Conservation (phyloP, 257 asterid species). For the Lithospermum erythrorhizon region DNA sequence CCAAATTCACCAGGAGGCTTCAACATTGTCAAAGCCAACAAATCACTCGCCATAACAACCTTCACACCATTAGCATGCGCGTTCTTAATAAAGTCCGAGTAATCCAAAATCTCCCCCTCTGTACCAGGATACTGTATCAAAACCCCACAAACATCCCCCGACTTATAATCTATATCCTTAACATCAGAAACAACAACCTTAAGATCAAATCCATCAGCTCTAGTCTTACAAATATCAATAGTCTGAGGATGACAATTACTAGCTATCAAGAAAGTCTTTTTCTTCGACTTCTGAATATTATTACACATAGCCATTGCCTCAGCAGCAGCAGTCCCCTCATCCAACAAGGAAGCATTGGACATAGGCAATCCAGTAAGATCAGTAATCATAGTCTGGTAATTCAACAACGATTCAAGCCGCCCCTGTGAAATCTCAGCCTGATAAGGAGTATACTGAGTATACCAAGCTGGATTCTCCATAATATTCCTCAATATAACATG, state of each 20-base stretch:
- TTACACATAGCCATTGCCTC: conserved; percentile 99
- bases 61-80: conserved; percentile 95
- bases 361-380: conserved; percentile 93
- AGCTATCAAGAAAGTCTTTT: conserved; percentile 79
- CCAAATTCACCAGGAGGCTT: conserved; percentile 96
- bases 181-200: conserved; percentile 65
- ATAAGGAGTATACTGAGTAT: conserved; percentile 95
- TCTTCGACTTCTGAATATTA: conserved; percentile 74
- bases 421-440: conserved; percentile 99
- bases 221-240: conserved; percentile 72
- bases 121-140: conserved; percentile 96
- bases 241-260: conserved; percentile 97
- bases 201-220: conserved; percentile 84
- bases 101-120: conserved; percentile 86
- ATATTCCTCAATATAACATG: conserved; percentile 86
- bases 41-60: conserved; percentile 95
- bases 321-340: conserved; percentile 95
- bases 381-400: conserved; percentile 79
- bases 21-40: conserved; percentile 84
- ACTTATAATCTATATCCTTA: conserved; percentile 59
- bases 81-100: conserved; percentile 73
- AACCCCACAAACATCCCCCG: conserved; percentile 94
- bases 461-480: conserved; percentile 97
- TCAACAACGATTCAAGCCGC: conserved; percentile 77
- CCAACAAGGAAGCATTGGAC: conserved; percentile 90